Evolutionary conservation across 805 yeast species (phyloP).

Genomic region (Zygoascus biomembranicola): DNA sequence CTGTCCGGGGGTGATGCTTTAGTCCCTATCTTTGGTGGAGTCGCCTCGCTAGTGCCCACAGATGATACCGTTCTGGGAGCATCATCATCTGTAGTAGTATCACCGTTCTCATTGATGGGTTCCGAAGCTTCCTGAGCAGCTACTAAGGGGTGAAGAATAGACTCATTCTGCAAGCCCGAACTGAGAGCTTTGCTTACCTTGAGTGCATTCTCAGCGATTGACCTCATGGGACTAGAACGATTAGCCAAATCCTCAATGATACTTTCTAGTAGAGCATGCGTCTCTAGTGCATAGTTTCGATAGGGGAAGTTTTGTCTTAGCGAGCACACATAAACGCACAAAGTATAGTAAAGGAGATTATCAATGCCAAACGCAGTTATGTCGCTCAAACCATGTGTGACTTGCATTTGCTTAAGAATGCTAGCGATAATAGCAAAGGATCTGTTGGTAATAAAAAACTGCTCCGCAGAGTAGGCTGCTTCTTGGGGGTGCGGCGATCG

Average conservation of each 20-base stretch:
- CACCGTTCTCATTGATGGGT: neutral
- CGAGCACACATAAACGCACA: neutral
- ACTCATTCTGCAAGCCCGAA: neutral
- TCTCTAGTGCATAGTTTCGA: conserved; percentile 1
- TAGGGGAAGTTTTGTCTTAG: neutral
- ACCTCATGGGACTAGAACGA: neutral
- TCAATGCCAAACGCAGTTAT: conserved; percentile 13
- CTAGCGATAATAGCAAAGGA: conserved; percentile 5
- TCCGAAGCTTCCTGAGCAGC: neutral
- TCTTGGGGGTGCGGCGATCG: neutral
- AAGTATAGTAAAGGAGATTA: conserved; percentile 11
- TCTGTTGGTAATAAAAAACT: conserved; percentile 7
- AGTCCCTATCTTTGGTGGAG: neutral
- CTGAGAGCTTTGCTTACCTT: neutral
- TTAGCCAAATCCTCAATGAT: neutral
- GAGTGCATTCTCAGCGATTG: neutral
- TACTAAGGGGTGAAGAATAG: neutral
- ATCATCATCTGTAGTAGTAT: neutral
- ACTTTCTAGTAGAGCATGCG: neutral
- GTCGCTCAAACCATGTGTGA: conserved; percentile 1
- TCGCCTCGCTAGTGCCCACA: neutral
- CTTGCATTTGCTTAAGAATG: neutral
- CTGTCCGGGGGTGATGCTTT: neutral
- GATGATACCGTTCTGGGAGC: neutral
- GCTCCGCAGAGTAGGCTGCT: conserved; percentile 6